Conservation (phyloP, 306 rosid genomes). For the Begonia peltatifolia region DNA sequence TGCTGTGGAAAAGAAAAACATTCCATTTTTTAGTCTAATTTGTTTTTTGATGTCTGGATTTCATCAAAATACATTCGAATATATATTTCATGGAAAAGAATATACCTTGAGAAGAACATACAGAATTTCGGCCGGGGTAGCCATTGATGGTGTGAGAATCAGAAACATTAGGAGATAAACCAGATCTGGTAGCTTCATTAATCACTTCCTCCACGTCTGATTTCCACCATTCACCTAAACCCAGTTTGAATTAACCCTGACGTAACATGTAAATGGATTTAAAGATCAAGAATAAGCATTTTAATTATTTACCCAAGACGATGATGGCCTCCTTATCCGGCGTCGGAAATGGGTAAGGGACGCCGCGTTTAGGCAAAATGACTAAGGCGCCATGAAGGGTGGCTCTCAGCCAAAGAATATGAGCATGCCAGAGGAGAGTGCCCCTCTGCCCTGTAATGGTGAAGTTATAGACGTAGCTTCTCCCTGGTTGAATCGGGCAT, state of each 20-base stretch:
- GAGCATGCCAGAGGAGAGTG: constrained; percentile 87
- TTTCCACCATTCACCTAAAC: constrained; percentile 95
- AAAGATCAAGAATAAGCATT: not conserved
- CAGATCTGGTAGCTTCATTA: constrained; percentile 67
- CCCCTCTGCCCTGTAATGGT: constrained; percentile 88
- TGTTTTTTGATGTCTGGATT: no score
- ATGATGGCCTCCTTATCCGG: constrained; percentile 54
- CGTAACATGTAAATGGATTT: no score
- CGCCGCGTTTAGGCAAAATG: constrained; percentile 69
- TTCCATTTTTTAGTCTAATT: no score
- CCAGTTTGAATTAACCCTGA: no score
- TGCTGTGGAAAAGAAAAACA: constrained; percentile 13
- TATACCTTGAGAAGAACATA: constrained; percentile 45
- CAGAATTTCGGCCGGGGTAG: constrained; percentile 33
- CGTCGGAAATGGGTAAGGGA: constrained; percentile 76
- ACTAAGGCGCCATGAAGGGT: constrained; percentile 75
- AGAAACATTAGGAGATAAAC: constrained; percentile 75
- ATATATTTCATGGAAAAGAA: not conserved
- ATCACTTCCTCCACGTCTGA: constrained; percentile 69
- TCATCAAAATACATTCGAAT: not conserved
- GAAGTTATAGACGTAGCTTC: constrained; percentile 46
- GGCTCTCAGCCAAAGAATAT: constrained; percentile 81
- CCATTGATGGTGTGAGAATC: constrained; percentile 83
- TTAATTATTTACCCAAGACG: constrained; percentile 25
- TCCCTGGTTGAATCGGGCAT: constrained; percentile 74